Evolutionary conservation across 148 eudicot genomes (phyloP), one percentile per base, ranked within the genome.

Genomic region (Vaccinium corymbosum): DNA sequence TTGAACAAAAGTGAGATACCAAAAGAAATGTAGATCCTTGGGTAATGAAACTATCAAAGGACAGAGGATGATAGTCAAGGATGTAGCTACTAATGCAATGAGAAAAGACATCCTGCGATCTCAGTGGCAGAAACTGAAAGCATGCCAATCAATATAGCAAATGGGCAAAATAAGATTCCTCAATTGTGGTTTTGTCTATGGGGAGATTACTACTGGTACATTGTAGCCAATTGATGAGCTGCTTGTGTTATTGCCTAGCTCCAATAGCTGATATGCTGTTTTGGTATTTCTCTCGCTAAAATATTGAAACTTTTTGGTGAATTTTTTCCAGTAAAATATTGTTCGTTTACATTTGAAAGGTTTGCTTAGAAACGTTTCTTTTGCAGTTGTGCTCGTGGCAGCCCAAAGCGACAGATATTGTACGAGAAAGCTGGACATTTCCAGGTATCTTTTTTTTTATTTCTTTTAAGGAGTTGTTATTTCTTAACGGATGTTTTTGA

Each of bases 311-410:
- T 14, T 57, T 71, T 29, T 49, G 16, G 3, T 78, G 38, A 59
- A 64, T 22, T 17, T 53, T 62, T 75, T 49, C 78, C 50, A 51
- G 22, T 59, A 72, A 46, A 50, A 75, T 38, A 17, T 50, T 22
- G 15, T 35, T 32, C 0, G 35, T 55, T n/a, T 76, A 8, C n/a
- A 7, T 48, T 51, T 82, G 25, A 76, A 27, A 16, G 48, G 3
- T 81, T 75, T 42, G 59, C 79, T 71, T 64, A 64, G 50, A 52
- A 81, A 85, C 80, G 7, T 61, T 19, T 80, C 5, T 81, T 29
- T 83, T 91, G 81, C 96, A 97, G 98, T 78, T 94, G 98, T 86
- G 99, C 95, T 48, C 98, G 99, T 83, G 99, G 99, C 78, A 97
- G 99, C 90, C 95, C 97, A 25, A 97, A 97, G 89, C 86, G 99